Base-by-base conservation (phyloP, 768 basidiomycete genomes). In the Termitomyces heimii region DNA sequence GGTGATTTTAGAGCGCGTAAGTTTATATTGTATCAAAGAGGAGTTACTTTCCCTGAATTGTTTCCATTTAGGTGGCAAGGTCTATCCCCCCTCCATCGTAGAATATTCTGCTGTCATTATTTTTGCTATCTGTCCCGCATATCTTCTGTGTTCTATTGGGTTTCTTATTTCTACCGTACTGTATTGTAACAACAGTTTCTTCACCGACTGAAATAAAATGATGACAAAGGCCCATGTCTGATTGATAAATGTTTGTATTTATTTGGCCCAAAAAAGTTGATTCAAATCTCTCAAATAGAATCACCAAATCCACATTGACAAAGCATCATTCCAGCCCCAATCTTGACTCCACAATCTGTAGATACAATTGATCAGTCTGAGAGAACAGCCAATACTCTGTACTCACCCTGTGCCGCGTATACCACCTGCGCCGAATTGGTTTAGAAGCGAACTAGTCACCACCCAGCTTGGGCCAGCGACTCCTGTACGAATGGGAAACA, bases 401-500 rank as follows among this genome's bases (percentile, higher is more conserved):
- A 68, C 84, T 67, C 70, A 91, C 89, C 93, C 93, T 57, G 91
- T 86, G 16, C 82, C 92, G 13, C 80, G 68, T 20, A 92, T 72
- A 1, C 88, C 92, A n/a, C 81, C 89, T 12, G 89, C 84, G 5
- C 89, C 91, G 18, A 79, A 68, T 44, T 57, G 64, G 60, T 88
- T 88, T 20, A 83, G 76, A 13, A 69, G 66, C 14, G 70, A 70
- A 10, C 82, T 78, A 4, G 86, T 73, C 18, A 92, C 76, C 6
- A 92, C 63, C 90, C 92, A 95, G 63, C 92, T 89, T 1, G 92
- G 89, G 1, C 81, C 77, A 9, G 83, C 69, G 3, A 93, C 76
- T 4, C 92, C 92, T 2, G 93, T 96, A 20, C 94, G 82, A 26
- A 91, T 80, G 4, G 94, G 93, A 65, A 95, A 89, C n/a, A 94